These are phyloP conservation scores for Clohesyomyces aquaticus DNA, from an alignment of 495 filamentous ascomycete genomes.

Conservation along the genomic window DNA sequence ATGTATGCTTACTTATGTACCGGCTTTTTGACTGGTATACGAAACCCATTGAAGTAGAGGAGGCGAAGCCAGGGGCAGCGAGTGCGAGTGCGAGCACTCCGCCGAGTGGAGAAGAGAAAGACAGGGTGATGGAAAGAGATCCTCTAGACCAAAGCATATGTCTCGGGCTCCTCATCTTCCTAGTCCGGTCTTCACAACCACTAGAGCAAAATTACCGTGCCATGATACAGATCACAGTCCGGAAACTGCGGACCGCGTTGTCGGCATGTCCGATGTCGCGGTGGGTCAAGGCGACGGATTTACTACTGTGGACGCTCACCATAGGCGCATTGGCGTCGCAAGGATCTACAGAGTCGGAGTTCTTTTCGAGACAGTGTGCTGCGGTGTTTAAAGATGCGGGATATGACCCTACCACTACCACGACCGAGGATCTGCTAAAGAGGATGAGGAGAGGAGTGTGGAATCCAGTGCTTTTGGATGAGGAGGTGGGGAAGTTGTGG, in stretches of 20 bases:
- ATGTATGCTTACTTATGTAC: conserved; percentile 29
- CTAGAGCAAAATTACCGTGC: conserved; percentile 6
- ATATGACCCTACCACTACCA: conserved; percentile 12
- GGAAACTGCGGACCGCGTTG: conserved; percentile 23
- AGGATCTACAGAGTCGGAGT: conserved; percentile 23
- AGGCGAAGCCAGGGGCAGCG: too few relatives aligned
- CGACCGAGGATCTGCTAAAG: conserved; percentile 27
- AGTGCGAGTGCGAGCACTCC: too few relatives aligned
- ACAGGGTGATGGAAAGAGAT: neutral
- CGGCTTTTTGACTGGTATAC: conserved; percentile 35
- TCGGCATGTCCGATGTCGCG: conserved; percentile 15
- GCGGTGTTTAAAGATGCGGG: conserved; percentile 29
- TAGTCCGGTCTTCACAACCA: conserved; percentile 18
- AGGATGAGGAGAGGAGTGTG: conserved; percentile 35
- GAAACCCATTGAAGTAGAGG: too few relatives aligned
- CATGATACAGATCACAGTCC: conserved; percentile 26
- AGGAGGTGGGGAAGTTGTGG: conserved; percentile 33
- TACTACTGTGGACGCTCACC: conserved; percentile 34
- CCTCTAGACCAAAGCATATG: conserved; percentile 37
- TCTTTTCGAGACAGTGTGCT: conserved; percentile 32
- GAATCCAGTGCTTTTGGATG: conserved; percentile 28
- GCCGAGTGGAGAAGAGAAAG: too few relatives aligned
- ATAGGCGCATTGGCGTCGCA: conserved; percentile 36
- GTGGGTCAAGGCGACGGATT: conserved; percentile 30
- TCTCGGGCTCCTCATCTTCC: conserved; percentile 32